Evolutionary conservation across 495 filamentous ascomycete genomes (phyloP), one percentile per base, ranked within the genome.

Genomic region (Xylaria curta): DNA sequence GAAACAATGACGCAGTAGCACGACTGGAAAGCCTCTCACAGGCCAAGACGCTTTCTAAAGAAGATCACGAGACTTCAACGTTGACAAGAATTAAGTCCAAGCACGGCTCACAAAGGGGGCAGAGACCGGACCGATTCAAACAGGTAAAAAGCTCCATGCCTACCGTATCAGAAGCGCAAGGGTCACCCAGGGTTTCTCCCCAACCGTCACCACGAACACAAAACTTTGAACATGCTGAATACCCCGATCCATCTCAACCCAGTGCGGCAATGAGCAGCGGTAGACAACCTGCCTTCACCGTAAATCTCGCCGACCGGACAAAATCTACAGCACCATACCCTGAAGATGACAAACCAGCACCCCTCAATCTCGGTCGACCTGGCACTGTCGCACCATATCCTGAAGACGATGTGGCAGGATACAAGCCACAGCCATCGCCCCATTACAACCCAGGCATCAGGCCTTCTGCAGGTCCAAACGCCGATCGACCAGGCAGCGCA

Each of bases 61-160:
- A 91, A 77, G 96, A 99, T 76, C 96, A 98, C 80, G 94, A 98
- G 78, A 91, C 94, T 64, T 89, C 97, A 71, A 95, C 97, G 1
- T 89, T 99, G 71, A 89, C 89, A 21, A 89, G 93, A 38, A 98
- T 99, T 83, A 95, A 95, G 80, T 97, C 95, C 2, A 91, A 94
- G 75, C 92, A 98, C 78, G 96, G 94, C 26, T 97, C 95, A 40
- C 91, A 93, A 75, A 88, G 92, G 69, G 91, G 91, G 15, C 87
- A 88, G 67, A 86, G 90, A 62, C 91, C 91, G 1, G 90, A 91
- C 13, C 85, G 91, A 70, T 88, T 92, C 74, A 88, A 81, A 76
- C 81, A 76, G 72, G 73, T 73, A 68, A 78, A 79, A 61, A 78
- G 76, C 46, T 69, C 81, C 13, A 85, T 92, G 74, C 88, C 88